phyloP scores from a whole-genome alignment of 2,329 filamentous ascomycete species.

The Ascochyta pisi region DNA sequence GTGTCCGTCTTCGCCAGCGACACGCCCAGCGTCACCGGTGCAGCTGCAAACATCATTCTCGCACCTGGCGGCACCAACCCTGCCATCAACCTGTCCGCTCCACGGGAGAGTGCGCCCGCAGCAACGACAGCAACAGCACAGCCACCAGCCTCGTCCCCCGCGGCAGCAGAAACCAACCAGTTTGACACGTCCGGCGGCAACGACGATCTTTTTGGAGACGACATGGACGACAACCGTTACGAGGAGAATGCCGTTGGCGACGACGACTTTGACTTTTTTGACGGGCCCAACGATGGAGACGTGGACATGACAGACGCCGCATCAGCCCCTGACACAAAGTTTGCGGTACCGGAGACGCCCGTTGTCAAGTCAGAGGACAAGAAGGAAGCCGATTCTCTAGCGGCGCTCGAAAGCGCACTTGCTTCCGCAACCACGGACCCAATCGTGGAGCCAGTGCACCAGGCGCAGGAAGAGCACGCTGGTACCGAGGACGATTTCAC shows the following conservation, averaged over 20 bases:
- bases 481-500: not conserved
- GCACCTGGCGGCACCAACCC: slow-evolving; percentile 40
- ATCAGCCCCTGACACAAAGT: slow-evolving; percentile 23
- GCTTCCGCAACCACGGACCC: slow-evolving; percentile 17
- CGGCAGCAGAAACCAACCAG: slow-evolving; percentile 27
- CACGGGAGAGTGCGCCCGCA: slow-evolving; percentile 27
- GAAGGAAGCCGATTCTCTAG: slow-evolving; percentile 29
- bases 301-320: slow-evolving; percentile 44
- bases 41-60: slow-evolving; percentile 36
- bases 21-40: slow-evolving; percentile 37
- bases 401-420: slow-evolving; percentile 40
- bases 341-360: slow-evolving; percentile 1
- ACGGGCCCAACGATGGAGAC: slow-evolving; percentile 62
- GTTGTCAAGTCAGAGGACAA: slow-evolving; percentile 20
- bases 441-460: not conserved
- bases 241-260: slow-evolving; percentile 79
- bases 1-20: slow-evolving; percentile 37
- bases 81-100: slow-evolving; percentile 42
- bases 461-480: not conserved
- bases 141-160: slow-evolving; percentile 33
- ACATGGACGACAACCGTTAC: slow-evolving; percentile 73
- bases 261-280: slow-evolving; percentile 84
- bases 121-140: slow-evolving; percentile 24
- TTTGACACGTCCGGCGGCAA: slow-evolving; percentile 34
- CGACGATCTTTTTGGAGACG: slow-evolving; percentile 70